Conservation (phyloP, 2,329 filamentous ascomycete genomes). For the Aspergillus clavatus region DNA sequence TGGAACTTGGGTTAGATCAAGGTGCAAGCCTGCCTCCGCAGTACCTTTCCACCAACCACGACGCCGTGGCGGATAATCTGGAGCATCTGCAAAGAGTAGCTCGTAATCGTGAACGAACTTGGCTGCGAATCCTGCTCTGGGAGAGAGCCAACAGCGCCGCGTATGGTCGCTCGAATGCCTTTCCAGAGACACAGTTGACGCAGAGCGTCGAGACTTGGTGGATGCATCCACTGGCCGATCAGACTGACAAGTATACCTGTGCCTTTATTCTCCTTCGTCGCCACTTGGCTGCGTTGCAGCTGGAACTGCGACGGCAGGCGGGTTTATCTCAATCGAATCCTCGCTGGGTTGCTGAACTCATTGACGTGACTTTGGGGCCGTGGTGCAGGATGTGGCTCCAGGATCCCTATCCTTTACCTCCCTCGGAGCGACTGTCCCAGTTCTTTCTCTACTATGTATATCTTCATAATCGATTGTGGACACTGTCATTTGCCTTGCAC, state of each 20-base stretch:
- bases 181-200: conserved; percentile 27
- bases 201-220: conserved; percentile 24
- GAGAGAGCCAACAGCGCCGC: conserved; percentile 29
- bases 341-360: conserved; percentile 23
- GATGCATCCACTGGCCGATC: conserved; percentile 24
- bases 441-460: conserved; percentile 25
- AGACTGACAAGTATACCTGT: conserved; percentile 26
- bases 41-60: not conserved
- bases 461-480: conserved; percentile 25
- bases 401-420: not conserved
- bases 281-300: conserved; percentile 16
- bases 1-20: conserved; percentile 25
- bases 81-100: conserved; percentile 12
- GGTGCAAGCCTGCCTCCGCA: not conserved
- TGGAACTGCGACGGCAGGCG: conserved; percentile 13
- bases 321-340: conserved; percentile 9
- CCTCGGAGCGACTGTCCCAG: conserved; percentile 12
- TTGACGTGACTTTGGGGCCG: conserved; percentile 18
- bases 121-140: conserved; percentile 29
- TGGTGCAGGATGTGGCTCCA: conserved; percentile 23
- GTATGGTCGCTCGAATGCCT: conserved; percentile 21
- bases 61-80: not conserved
- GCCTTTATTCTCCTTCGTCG: conserved; percentile 25
- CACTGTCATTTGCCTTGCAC: conserved; percentile 24
- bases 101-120: conserved; percentile 28